Percentiles rank a stretch among this genome's conserved stretches.
Conservation (phyloP, 2,329 filamentous ascomycete genomes). For the Neonectria coccinea region DNA sequence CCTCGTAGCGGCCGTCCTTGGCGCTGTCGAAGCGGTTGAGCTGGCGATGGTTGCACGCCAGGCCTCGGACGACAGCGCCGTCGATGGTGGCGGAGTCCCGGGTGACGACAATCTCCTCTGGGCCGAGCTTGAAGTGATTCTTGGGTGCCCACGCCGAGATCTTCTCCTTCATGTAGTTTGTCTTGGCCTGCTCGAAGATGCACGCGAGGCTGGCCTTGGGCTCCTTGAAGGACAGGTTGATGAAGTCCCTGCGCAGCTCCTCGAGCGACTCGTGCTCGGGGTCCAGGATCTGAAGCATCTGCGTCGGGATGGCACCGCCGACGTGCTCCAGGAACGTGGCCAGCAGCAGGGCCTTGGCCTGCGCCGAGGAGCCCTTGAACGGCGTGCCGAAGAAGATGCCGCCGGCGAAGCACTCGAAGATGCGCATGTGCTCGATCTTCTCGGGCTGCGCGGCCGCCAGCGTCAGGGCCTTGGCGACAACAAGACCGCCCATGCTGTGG, state of each 20-base stretch:
- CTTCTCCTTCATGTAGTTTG: conserved; percentile 24
- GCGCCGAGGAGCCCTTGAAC: conserved; percentile 20
- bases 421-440: conserved; percentile 24
- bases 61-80: conserved; percentile 10
- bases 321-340: conserved; percentile 17
- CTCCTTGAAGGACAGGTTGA: conserved; percentile 22
- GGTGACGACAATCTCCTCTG: conserved; percentile 24
- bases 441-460: conserved; percentile 21
- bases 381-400: conserved; percentile 25
- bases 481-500: conserved; percentile 24
- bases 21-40: conserved; percentile 24
- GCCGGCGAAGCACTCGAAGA: conserved; percentile 24
- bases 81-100: conserved; percentile 17
- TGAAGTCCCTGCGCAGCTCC: conserved; percentile 21
- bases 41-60: conserved; percentile 23
- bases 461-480: conserved; percentile 22
- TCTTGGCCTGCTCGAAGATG: conserved; percentile 22
- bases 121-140: conserved; percentile 23
- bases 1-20: conserved; percentile 22
- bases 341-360: conserved; percentile 20
- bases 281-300: conserved; percentile 21
- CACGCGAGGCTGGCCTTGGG: conserved; percentile 19
- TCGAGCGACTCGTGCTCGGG: conserved; percentile 19
- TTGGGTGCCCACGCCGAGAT: conserved; percentile 14
- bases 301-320: conserved; percentile 22